Percentiles rank a stretch among this genome's conserved stretches.
Evolutionary conservation across 2,329 filamentous ascomycete species (phyloP).

Genomic region (Aureobasidium lini): DNA sequence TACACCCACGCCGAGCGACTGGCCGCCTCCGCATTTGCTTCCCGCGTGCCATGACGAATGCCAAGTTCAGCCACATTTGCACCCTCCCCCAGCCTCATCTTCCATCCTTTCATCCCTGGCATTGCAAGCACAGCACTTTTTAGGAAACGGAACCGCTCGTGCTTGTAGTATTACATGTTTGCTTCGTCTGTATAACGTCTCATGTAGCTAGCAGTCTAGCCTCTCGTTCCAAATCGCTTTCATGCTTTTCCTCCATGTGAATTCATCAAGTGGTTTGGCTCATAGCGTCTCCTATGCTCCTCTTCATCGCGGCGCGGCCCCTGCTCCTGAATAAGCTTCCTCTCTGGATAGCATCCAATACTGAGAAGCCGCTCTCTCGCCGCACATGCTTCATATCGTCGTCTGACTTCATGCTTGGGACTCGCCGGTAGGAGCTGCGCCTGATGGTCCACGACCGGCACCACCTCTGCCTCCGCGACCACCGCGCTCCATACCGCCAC

Average conservation of each 20-base stretch:
- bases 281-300: not conserved
- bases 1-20: not conserved
- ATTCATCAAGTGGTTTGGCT: not conserved
- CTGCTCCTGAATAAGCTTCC: not conserved
- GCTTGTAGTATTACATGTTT: conserved; percentile 8
- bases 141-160: not conserved
- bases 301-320: not conserved
- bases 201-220: conserved; percentile 9
- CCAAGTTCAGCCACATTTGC: conserved; percentile 6
- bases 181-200: conserved; percentile 8
- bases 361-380: not conserved
- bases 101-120: not conserved
- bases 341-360: not conserved
- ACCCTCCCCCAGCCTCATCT: not conserved
- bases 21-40: conserved; percentile 8
- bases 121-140: not conserved
- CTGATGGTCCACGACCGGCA: conserved; percentile 10
- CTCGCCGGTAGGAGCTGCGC: conserved; percentile 10
- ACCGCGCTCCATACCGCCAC: conserved; percentile 36
- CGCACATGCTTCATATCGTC: conserved; percentile 2
- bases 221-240: conserved; percentile 2
- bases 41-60: conserved; percentile 2
- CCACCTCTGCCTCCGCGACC: conserved; percentile 22
- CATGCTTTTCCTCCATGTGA: conserved; percentile 3
- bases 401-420: conserved; percentile 7